Percentiles rank a stretch among this genome's conserved stretches.
Evolutionary conservation across 1,139 yeast genomes (phyloP).

Genomic region (Nadsonia starkeyi-henricii): DNA sequence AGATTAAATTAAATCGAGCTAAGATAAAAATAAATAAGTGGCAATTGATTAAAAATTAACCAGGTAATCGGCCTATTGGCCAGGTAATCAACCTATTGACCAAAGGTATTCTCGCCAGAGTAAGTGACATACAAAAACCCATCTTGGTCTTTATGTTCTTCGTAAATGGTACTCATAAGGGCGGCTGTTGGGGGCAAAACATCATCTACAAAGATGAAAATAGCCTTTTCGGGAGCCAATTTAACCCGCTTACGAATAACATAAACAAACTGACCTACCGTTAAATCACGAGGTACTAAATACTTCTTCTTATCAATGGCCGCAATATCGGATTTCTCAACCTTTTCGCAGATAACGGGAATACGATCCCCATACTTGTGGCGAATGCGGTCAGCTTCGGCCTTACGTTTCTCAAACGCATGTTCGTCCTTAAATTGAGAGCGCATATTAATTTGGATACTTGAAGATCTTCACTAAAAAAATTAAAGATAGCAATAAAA

Average conservation of each 20-base stretch:
- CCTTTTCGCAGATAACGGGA: conserved; percentile 94
- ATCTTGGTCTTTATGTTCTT: conserved; percentile 94
- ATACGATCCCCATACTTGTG: conserved; percentile 84
- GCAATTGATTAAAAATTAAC: background rate
- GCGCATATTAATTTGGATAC: conserved; percentile 33
- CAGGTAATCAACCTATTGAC: conserved; percentile 10
- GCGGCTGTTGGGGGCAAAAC: conserved; percentile 97
- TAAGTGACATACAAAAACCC: conserved; percentile 91
- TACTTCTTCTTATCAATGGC: conserved; percentile 95
- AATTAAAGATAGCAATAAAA: background rate
- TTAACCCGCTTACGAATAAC: conserved; percentile 93
- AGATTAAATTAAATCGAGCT: background rate
- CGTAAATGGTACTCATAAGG: conserved; percentile 83
- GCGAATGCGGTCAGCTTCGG: conserved; percentile 85
- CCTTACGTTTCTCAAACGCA: conserved; percentile 85
- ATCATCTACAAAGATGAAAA: conserved; percentile 90
- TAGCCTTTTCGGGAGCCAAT: conserved; percentile 94
- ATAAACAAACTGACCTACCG: conserved; percentile 95
- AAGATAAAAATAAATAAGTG: background rate
- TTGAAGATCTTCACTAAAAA: no score
- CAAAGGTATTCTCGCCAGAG: conserved; percentile 34
- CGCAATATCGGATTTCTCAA: conserved; percentile 90
- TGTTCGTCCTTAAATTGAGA: conserved; percentile 89
- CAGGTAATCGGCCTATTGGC: background rate
- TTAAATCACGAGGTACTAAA: conserved; percentile 87